Conservation (phyloP, 805 yeast species). For the Kuraishia hungarica region DNA sequence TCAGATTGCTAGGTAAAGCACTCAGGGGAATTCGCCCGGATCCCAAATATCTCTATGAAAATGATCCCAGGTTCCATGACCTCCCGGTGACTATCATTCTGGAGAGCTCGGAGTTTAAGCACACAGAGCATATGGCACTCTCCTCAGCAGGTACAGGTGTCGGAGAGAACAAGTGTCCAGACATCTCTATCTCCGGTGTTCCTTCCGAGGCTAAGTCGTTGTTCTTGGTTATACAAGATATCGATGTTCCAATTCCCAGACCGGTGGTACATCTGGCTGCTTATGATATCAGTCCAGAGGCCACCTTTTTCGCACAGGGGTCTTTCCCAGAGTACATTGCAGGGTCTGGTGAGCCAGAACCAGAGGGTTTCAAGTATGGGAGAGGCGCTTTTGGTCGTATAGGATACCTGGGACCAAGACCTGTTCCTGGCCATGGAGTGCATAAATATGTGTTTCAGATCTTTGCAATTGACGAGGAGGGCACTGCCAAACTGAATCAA, state of each 20-base stretch:
- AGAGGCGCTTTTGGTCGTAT: background rate
- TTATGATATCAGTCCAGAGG: constrained; percentile 1
- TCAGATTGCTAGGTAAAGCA: background rate
- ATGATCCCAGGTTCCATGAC: background rate
- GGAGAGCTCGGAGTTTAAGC: constrained; percentile 2
- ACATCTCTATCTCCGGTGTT: background rate
- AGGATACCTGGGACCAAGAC: constrained; percentile 8
- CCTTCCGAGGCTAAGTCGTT: constrained; percentile 1
- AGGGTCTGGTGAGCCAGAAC: background rate
- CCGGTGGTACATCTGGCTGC: constrained; percentile 3
- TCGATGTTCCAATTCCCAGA: constrained; percentile 5
- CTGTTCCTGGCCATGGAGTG: constrained; percentile 5
- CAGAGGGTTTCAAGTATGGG: constrained; percentile 2
- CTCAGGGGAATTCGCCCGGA: background rate
- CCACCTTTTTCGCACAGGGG: constrained; percentile 1
- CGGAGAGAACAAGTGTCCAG: constrained; percentile 4
- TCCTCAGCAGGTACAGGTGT: background rate
- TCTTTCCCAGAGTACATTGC: background rate
- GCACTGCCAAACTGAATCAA: background rate
- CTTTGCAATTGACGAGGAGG: constrained; percentile 5
- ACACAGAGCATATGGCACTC: constrained; percentile 2
- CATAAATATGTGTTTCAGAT: constrained; percentile 6
- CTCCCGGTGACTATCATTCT: constrained; percentile 2
- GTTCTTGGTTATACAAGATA: constrained; percentile 3
- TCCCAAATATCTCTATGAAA: background rate